Evolutionary conservation across 768 basidiomycete genomes (phyloP).

Genomic region (Termitomyces sp.): DNA sequence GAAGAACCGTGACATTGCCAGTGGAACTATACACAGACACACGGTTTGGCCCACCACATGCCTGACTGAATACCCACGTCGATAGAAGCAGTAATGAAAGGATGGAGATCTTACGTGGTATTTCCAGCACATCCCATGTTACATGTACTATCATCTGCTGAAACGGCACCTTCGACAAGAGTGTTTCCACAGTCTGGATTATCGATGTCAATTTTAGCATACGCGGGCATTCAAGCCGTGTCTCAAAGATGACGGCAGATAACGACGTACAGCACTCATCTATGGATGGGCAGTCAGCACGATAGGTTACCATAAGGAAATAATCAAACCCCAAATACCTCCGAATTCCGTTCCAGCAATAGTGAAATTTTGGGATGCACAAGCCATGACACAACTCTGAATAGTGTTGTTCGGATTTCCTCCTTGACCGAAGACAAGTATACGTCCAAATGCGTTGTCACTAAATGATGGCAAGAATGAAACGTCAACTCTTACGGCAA

Average conservation of each 20-base stretch:
- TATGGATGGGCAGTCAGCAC: conserved; percentile 5
- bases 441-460: conserved; percentile 63
- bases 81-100: conserved; percentile 4
- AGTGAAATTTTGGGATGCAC: conserved; percentile 50
- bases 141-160: conserved; percentile 47
- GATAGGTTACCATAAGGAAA: not conserved
- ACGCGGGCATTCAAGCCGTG: not conserved
- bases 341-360: conserved; percentile 69
- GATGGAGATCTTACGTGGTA: conserved; percentile 38
- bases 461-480: not conserved
- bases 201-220: not conserved
- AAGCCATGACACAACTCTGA: conserved; percentile 56
- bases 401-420: conserved; percentile 44
- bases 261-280: conserved; percentile 41
- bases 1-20: conserved; percentile 44
- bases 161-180: conserved; percentile 55
- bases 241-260: not conserved
- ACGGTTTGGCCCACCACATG: conserved; percentile 72
- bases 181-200: conserved; percentile 63
- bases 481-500: not conserved
- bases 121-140: conserved; percentile 74
- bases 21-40: conserved; percentile 63
- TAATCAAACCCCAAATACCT: conserved; percentile 29
- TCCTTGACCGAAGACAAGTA: conserved; percentile 31
- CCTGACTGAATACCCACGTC: conserved; percentile 34